Evolutionary conservation across 129 eudicot species (phyloP).

Genomic region (Arctium lappa): DNA sequence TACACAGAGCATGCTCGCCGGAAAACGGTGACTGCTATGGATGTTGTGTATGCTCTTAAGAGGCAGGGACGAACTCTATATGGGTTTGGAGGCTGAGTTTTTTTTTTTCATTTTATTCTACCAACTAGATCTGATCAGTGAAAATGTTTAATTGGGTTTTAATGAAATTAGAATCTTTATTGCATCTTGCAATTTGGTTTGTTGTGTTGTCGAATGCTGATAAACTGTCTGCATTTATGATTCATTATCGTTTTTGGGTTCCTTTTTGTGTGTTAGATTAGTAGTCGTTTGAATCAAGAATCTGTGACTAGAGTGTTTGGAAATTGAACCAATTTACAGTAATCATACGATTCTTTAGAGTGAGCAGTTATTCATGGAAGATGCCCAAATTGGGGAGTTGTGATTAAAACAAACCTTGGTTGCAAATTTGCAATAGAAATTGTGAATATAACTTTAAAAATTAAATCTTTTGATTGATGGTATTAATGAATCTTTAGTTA

Average conservation of each 20-base stretch:
- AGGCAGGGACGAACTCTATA: slow-evolving; percentile 31
- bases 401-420: too few relatives aligned
- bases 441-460: too few relatives aligned
- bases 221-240: too few relatives aligned
- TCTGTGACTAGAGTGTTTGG: too few relatives aligned
- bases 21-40: slow-evolving; percentile 34
- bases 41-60: slow-evolving; percentile 36
- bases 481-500: too few relatives aligned
- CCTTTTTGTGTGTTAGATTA: background rate
- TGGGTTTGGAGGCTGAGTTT: slow-evolving; percentile 30
- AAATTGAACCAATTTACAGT: too few relatives aligned
- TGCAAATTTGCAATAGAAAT: too few relatives aligned
- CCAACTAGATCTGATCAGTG: background rate
- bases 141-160: background rate
- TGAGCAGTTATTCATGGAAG: too few relatives aligned
- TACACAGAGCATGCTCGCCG: slow-evolving; percentile 30
- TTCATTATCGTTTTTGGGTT: background rate
- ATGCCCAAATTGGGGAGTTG: too few relatives aligned
- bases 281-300: background rate
- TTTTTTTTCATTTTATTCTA: background rate
- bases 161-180: background rate
- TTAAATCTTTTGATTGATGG: too few relatives aligned
- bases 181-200: background rate
- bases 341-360: too few relatives aligned
- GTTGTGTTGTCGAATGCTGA: too few relatives aligned